These are phyloP conservation scores for Amylostereum chailletii DNA, from an alignment of 1,284 basidiomycete species.

Conservation along the genomic window DNA sequence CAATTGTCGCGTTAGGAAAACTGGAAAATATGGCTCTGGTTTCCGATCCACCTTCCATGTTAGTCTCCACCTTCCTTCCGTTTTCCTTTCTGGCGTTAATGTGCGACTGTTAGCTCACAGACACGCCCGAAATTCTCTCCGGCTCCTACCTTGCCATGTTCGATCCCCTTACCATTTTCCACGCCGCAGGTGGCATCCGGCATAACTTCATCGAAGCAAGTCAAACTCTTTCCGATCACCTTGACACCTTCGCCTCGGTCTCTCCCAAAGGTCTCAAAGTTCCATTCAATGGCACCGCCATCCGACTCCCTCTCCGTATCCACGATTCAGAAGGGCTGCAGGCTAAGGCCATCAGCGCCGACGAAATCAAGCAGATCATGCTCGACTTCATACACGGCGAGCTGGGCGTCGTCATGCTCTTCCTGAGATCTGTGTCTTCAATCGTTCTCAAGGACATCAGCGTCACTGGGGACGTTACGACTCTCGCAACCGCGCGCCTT, in stretches of 20 bases:
- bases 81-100: not conserved
- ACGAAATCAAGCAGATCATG: slow-evolving; percentile 29
- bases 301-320: slow-evolving; percentile 37
- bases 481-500: slow-evolving; percentile 8
- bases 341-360: slow-evolving; percentile 18
- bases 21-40: slow-evolving; percentile 45
- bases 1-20: slow-evolving; percentile 27
- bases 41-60: slow-evolving; percentile 44
- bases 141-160: slow-evolving; percentile 29
- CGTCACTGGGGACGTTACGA: slow-evolving; percentile 15
- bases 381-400: slow-evolving; percentile 32
- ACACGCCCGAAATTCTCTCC: slow-evolving; percentile 42
- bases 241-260: slow-evolving; percentile 25
- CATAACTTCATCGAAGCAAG: slow-evolving; percentile 18
- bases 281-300: slow-evolving; percentile 28
- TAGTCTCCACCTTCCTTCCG: slow-evolving; percentile 9
- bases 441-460: slow-evolving; percentile 31
- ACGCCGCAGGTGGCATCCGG: slow-evolving; percentile 22
- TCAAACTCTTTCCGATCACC: slow-evolving; percentile 21
- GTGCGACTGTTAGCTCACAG: slow-evolving; percentile 29
- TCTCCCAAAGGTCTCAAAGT: slow-evolving; percentile 1
- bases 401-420: slow-evolving; percentile 33
- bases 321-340: slow-evolving; percentile 24
- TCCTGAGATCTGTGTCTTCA: slow-evolving; percentile 28
- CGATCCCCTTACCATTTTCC: slow-evolving; percentile 31